Percentiles rank a stretch among this genome's conserved stretches.
Evolutionary conservation across 148 eudicot species (phyloP).

Genomic region (Rhododendron simsii): DNA sequence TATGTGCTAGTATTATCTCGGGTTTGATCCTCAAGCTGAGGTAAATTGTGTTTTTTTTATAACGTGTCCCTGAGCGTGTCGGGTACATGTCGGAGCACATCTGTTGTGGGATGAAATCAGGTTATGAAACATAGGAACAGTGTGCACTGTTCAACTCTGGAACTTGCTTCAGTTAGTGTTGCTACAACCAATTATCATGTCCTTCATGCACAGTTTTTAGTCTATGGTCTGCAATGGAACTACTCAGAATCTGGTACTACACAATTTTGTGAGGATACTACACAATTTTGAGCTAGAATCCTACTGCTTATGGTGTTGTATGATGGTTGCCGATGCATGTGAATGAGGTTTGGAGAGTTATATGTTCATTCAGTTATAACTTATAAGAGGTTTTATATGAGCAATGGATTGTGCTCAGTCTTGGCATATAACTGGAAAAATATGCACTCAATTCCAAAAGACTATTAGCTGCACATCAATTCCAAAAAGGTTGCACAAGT

Average conservation of each 20-base stretch:
- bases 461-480: too few species aligned
- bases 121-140: slow-evolving; percentile 94
- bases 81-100: too few species aligned
- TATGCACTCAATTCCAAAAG: too few species aligned
- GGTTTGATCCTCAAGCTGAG: too few species aligned
- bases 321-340: background rate
- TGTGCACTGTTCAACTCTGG: slow-evolving; percentile 83
- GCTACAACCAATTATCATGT: background rate
- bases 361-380: background rate
- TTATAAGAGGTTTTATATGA: too few species aligned
- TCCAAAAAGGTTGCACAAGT: too few species aligned
- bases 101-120: slow-evolving; percentile 36
- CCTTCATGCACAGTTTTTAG: background rate
- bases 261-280: background rate
- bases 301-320: background rate
- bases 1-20: too few species aligned
- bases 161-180: slow-evolving; percentile 91
- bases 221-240: background rate
- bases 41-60: too few species aligned
- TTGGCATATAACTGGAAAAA: too few species aligned
- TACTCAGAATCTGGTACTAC: background rate
- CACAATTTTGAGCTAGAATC: background rate
- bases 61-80: too few species aligned
- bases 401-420: too few species aligned
- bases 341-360: background rate